These are phyloP conservation scores for Raffaelea albimanens DNA, from an alignment of 2,329 filamentous ascomycete genomes.

Conservation along the genomic window DNA sequence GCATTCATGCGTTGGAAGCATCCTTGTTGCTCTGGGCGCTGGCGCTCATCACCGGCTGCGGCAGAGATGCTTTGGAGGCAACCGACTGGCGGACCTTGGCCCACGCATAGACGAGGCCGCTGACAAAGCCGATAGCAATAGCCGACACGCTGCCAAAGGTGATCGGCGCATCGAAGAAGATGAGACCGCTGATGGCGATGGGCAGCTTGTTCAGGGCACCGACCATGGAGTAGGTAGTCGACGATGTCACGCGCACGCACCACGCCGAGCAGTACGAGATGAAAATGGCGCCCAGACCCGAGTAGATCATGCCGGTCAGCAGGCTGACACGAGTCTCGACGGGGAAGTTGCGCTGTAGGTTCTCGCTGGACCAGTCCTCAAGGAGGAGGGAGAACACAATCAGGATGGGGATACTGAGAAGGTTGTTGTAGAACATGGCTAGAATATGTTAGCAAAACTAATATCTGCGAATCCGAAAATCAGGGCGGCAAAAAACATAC, in stretches of 20 bases:
- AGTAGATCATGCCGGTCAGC: conserved; percentile 84
- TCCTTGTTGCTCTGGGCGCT: conserved; percentile 88
- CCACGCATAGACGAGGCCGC: conserved; percentile 81
- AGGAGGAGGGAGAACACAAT: conserved; percentile 69
- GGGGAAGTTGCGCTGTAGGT: conserved; percentile 84
- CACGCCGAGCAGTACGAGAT: conserved; percentile 99
- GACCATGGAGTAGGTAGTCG: conserved; percentile 98
- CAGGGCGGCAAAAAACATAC: conserved; percentile 53
- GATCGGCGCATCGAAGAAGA: conserved; percentile 93
- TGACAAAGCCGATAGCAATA: conserved; percentile 84
- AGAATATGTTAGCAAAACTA: not conserved
- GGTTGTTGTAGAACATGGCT: conserved; percentile 99
- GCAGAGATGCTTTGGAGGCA: conserved; percentile 58
- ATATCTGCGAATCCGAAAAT: too few species aligned
- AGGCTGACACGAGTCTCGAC: conserved; percentile 68
- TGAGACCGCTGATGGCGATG: conserved; percentile 79
- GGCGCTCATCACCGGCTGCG: conserved; percentile 68
- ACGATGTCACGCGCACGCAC: conserved; percentile 96
- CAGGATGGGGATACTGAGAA: conserved; percentile 89
- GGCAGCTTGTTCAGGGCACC: conserved; percentile 97
- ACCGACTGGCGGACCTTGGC: conserved; percentile 75
- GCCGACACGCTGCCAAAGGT: conserved; percentile 88
- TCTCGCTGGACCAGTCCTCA: conserved; percentile 86
- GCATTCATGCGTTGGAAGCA: conserved; percentile 56
- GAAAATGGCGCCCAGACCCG: conserved; percentile 85